phyloP scores from a whole-genome alignment of 495 filamentous ascomycete genomes.

The Mytilinidion resinicola region DNA sequence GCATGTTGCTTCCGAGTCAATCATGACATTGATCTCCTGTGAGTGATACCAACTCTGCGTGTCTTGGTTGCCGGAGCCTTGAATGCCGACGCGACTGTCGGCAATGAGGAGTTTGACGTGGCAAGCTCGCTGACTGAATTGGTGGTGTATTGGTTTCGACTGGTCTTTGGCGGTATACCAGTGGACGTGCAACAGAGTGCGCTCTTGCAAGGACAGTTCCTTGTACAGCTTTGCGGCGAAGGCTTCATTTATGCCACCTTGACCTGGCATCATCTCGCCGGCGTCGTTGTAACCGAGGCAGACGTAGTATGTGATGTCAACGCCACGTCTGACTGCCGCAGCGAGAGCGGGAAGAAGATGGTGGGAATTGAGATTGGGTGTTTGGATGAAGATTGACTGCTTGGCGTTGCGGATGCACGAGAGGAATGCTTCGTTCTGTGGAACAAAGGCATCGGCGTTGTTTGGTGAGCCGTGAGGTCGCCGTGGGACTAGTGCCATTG shows the following conservation, averaged over 20 bases:
- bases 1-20: conserved; percentile 58
- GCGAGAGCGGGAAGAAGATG: conserved; percentile 56
- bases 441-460: conserved; percentile 51
- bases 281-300: conserved; percentile 75
- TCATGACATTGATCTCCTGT: conserved; percentile 69
- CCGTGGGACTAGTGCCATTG: conserved; percentile 67
- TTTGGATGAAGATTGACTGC: conserved; percentile 63
- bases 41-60: conserved; percentile 76
- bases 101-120: conserved; percentile 73
- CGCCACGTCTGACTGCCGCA: conserved; percentile 56
- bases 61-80: conserved; percentile 73
- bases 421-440: conserved; percentile 68
- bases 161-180: conserved; percentile 74
- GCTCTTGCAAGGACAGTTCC: conserved; percentile 43
- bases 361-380: conserved; percentile 67
- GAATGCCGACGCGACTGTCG: conserved; percentile 59
- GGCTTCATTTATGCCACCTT: conserved; percentile 72
- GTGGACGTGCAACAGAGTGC: conserved; percentile 47
- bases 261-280: conserved; percentile 65
- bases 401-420: conserved; percentile 59
- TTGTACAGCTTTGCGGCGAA: conserved; percentile 52
- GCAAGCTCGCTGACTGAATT: conserved; percentile 56
- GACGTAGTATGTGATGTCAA: conserved; percentile 61
- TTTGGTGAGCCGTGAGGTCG: conserved; percentile 58
- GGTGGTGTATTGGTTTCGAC: conserved; percentile 54